Conservation (phyloP, 495 filamentous ascomycete species). For the Hypoxylon subgilvum region DNA sequence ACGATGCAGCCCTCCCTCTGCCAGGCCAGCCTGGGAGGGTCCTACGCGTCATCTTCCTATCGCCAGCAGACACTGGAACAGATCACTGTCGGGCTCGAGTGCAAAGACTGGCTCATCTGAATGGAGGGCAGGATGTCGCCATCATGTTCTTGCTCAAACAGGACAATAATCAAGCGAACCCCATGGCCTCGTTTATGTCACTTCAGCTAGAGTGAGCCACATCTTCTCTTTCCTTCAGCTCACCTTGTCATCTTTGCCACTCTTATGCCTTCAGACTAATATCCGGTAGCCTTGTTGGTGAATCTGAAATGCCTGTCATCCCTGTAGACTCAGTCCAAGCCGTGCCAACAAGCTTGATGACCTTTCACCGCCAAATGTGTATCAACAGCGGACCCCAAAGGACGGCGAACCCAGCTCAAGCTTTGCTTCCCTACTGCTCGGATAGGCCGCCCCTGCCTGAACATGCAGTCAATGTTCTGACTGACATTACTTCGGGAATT, state of each 20-base stretch:
- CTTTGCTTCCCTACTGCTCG: conserved; percentile 57
- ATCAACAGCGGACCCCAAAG: conserved; percentile 10
- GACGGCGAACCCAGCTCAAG: conserved; percentile 28
- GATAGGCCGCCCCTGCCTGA: conserved; percentile 44
- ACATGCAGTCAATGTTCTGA: conserved; percentile 56
- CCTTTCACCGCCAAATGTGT: conserved; percentile 38
- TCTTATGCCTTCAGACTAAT: conserved; percentile 13
- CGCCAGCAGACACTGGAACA: conserved; percentile 50
- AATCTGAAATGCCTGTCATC: conserved; percentile 44
- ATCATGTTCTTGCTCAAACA: conserved; percentile 61
- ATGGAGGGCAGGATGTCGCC: conserved; percentile 49
- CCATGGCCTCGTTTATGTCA: conserved; percentile 46
- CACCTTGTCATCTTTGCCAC: background rate
- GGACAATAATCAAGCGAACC: conserved; percentile 34
- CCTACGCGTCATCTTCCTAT: conserved; percentile 62
- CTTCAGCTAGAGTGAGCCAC: conserved; percentile 51
- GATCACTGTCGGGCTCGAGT: conserved; percentile 48
- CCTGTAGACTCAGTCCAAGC: conserved; percentile 39
- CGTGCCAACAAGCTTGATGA: conserved; percentile 37
- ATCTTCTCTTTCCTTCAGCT: background rate
- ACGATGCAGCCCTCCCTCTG: conserved; percentile 61
- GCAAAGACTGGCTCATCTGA: conserved; percentile 54
- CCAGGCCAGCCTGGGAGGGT: conserved; percentile 13
- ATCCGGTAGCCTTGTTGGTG: conserved; percentile 30
- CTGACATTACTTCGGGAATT: conserved; percentile 56